phyloP scores from a whole-genome alignment of 1,139 yeast genomes.

The Candida gigantensis region DNA sequence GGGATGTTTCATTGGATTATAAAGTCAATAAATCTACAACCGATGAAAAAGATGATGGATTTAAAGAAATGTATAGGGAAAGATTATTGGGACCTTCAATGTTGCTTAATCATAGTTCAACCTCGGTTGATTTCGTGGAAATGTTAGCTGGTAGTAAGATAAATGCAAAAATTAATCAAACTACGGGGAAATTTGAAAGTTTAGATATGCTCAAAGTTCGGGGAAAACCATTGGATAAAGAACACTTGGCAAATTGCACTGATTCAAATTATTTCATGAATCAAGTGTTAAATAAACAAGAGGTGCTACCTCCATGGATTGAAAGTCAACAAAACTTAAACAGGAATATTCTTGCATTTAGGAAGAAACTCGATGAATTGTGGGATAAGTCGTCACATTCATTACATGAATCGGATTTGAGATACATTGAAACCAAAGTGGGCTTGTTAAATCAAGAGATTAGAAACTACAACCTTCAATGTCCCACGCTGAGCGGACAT shows the following conservation, averaged over 20 bases:
- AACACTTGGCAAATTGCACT: slow-evolving; percentile 60
- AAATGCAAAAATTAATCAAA: slow-evolving; percentile 65
- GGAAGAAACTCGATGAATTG: slow-evolving; percentile 42
- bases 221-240: slow-evolving; percentile 58
- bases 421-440: slow-evolving; percentile 47
- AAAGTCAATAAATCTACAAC: slow-evolving; percentile 41
- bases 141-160: slow-evolving; percentile 74
- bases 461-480: slow-evolving; percentile 75
- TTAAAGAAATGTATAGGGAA: slow-evolving; percentile 64
- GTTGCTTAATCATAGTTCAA: slow-evolving; percentile 37
- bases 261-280: slow-evolving; percentile 47
- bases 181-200: slow-evolving; percentile 60
- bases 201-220: slow-evolving; percentile 52
- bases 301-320: slow-evolving; percentile 86
- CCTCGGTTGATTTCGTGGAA: slow-evolving; percentile 48
- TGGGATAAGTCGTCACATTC: slow-evolving; percentile 29
- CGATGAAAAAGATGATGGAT: slow-evolving; percentile 48
- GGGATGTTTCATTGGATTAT: slow-evolving; percentile 69
- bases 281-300: slow-evolving; percentile 69
- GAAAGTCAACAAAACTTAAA: slow-evolving; percentile 70
- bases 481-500: slow-evolving; percentile 70
- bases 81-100: slow-evolving; percentile 60
- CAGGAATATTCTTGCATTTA: slow-evolving; percentile 44
- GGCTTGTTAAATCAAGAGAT: slow-evolving; percentile 56
- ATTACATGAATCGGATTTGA: slow-evolving; percentile 15